Percentiles rank a stretch among this genome's conserved stretches.
phyloP scores from a whole-genome alignment of 139 green algal genomes.

The Chlamydomonas sp. region DNA sequence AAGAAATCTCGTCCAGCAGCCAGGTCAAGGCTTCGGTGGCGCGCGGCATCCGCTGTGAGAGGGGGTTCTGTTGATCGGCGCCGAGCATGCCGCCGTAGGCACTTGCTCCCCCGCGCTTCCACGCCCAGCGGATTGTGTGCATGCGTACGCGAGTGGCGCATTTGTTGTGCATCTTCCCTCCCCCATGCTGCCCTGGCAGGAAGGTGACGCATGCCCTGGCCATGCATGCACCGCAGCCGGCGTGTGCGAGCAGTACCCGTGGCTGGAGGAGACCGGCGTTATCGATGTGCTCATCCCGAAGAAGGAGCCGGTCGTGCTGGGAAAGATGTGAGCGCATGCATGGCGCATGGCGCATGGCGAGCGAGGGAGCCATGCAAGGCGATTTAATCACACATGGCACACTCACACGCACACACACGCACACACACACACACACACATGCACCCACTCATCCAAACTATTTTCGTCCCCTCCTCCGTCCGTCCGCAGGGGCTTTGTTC shows the following conservation, averaged over 20 bases:
- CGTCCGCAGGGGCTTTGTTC: constrained; percentile 18
- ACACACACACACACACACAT: not conserved
- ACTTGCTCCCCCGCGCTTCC: too few relatives aligned
- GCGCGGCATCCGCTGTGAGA: constrained; percentile 69
- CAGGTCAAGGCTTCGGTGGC: constrained; percentile 85
- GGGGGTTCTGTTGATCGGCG: too few relatives aligned
- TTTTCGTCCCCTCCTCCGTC: not conserved
- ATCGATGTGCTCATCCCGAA: constrained; percentile 93
- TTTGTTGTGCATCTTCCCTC: too few relatives aligned
- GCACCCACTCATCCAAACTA: not conserved
- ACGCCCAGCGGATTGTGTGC: too few relatives aligned
- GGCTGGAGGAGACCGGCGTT: constrained; percentile 63
- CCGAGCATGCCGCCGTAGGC: too few relatives aligned
- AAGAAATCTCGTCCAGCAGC: constrained; percentile 51
- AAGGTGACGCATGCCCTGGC: too few relatives aligned
- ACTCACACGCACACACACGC: not conserved
- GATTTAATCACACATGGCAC: too few relatives aligned
- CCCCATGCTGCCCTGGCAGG: too few relatives aligned
- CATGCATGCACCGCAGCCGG: constrained; percentile 77
- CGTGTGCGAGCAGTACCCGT: constrained; percentile 84
- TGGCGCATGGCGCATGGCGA: too few relatives aligned
- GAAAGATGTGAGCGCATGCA: constrained; percentile 82
- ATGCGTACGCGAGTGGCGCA: too few relatives aligned
- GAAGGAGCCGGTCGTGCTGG: constrained; percentile 78
- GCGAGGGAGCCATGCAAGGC: too few relatives aligned